Evolutionary conservation across 2,329 filamentous ascomycete species (phyloP), one percentile per base, ranked within the genome.

Genomic region (Beauveria sp.): DNA sequence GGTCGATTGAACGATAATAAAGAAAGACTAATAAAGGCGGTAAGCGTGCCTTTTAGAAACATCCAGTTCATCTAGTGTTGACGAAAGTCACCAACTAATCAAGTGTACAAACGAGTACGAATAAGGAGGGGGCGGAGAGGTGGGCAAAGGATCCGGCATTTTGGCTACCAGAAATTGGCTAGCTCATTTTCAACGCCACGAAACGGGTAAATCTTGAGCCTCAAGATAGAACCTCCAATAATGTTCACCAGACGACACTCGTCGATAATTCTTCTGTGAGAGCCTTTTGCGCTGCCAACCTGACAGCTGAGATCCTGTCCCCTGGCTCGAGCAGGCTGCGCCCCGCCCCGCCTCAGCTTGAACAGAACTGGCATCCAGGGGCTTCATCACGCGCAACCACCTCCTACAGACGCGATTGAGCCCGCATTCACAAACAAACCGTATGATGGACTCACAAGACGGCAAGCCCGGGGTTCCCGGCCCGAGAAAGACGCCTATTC

Each of bases 401-500:
- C 14, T 42, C 28, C 3, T 4, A 14, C 14, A 24, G 8, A 16
- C 30, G 7, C 34, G n/a, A n/a, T 20, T 49, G 10, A 26, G 14
- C 8, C 26, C 6, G 4, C 14, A 10, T 26, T 34, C 20, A 47
- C 20, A 34, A 34, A 38, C 9, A n/a, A 1, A 2, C 7, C 18
- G 3, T 7, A 50, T 28, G 16, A 61, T 57, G 45, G 46, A 28
- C 30, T 49, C 58, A 22, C 38, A 60, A 28, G 28, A 61, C n/a
- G 34, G 24, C 45, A 24, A 30, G 7, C 12, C 45, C 24, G 43
- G 30, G 2, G 43, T 49, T 5, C 1, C 58, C 34, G 62, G 62
- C n/a, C 67, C 70, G 8, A 66, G 78, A 49, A 77, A 77, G 68
- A 86, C 81, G 49, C 88, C 87, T 40, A 79, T 90, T 65, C 72